Evolutionary conservation across 1,284 basidiomycete genomes (phyloP).

Genomic region (Tetrapyrgos nigripes): DNA sequence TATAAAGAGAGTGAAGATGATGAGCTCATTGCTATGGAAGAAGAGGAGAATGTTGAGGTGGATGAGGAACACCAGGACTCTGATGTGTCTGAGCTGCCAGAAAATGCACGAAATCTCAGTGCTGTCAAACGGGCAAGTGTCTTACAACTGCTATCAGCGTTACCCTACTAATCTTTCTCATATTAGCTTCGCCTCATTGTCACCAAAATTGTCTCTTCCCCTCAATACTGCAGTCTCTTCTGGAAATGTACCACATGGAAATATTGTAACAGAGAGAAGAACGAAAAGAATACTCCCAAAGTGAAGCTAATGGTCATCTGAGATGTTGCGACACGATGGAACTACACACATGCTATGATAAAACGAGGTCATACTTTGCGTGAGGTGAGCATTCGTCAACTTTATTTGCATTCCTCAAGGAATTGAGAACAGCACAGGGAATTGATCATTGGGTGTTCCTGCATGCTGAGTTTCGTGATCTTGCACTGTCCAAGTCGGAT

Average conservation of each 20-base stretch:
- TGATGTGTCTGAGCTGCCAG: too few species aligned
- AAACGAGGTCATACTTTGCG: conserved; percentile 5
- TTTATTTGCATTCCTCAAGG: background rate
- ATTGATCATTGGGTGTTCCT: conserved; percentile 23
- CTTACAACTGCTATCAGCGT: background rate
- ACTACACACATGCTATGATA: conserved; percentile 11
- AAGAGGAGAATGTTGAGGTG: conserved; percentile 13
- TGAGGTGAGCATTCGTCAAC: background rate
- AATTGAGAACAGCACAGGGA: too few species aligned
- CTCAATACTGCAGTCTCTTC: conserved; percentile 17
- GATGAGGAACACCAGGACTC: conserved; percentile 17
- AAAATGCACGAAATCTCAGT: background rate
- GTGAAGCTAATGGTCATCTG: background rate
- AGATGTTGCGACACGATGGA: conserved; percentile 9
- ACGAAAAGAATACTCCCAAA: background rate
- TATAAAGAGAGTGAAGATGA: conserved; percentile 30
- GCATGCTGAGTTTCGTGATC: conserved; percentile 8
- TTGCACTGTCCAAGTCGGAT: conserved; percentile 9
- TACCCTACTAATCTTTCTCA: conserved; percentile 7
- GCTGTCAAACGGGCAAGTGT: background rate
- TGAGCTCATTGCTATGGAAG: conserved; percentile 21
- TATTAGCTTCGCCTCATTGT: conserved; percentile 15
- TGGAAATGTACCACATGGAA: conserved; percentile 2
- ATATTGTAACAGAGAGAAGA: conserved; percentile 5
- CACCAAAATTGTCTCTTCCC: conserved; percentile 19